phyloP scores from a whole-genome alignment of 768 basidiomycete species.

The Xerocomus potaroensis region DNA sequence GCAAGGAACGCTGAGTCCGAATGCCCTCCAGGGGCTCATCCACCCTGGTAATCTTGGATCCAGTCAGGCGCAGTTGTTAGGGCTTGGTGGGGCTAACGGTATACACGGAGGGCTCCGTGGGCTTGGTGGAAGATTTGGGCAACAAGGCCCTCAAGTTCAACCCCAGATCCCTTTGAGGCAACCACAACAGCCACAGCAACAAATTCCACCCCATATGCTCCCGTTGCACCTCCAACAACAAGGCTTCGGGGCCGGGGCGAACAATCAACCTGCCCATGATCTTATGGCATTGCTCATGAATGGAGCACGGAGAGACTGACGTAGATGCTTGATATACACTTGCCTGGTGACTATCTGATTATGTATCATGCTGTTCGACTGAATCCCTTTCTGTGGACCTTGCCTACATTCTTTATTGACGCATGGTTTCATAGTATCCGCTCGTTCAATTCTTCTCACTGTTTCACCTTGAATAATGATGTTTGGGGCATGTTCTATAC shows the following conservation, averaged over 20 bases:
- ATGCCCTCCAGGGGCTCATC: slow-evolving; percentile 49
- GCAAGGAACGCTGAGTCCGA: slow-evolving; percentile 43
- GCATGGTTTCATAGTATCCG: slow-evolving; percentile 27
- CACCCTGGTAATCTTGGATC: slow-evolving; percentile 53
- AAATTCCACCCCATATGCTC: slow-evolving; percentile 49
- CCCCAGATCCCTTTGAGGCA: slow-evolving; percentile 32
- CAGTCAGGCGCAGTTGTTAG: slow-evolving; percentile 42
- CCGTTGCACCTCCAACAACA: slow-evolving; percentile 63
- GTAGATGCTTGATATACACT: slow-evolving; percentile 13
- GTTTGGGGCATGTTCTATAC: slow-evolving; percentile 10
- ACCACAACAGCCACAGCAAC: slow-evolving; percentile 40
- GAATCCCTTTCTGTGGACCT: slow-evolving; percentile 21
- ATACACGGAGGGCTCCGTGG: slow-evolving; percentile 44
- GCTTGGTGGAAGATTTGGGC: slow-evolving; percentile 39
- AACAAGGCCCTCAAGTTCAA: slow-evolving; percentile 31
- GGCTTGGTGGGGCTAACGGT: slow-evolving; percentile 42
- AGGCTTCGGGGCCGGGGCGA: slow-evolving; percentile 40
- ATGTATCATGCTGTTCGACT: slow-evolving; percentile 7
- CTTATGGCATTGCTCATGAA: slow-evolving; percentile 84
- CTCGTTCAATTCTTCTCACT: slow-evolving; percentile 19
- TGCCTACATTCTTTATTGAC: slow-evolving; percentile 30
- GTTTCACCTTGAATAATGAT: slow-evolving; percentile 27
- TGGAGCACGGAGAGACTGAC: slow-evolving; percentile 61
- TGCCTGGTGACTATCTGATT: slow-evolving; percentile 10
- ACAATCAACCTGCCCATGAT: slow-evolving; percentile 62